Evolutionary conservation across 2,329 filamentous ascomycete species (phyloP), one percentile per base, ranked within the genome.

Genomic region (Nigrospora osmanthi): DNA sequence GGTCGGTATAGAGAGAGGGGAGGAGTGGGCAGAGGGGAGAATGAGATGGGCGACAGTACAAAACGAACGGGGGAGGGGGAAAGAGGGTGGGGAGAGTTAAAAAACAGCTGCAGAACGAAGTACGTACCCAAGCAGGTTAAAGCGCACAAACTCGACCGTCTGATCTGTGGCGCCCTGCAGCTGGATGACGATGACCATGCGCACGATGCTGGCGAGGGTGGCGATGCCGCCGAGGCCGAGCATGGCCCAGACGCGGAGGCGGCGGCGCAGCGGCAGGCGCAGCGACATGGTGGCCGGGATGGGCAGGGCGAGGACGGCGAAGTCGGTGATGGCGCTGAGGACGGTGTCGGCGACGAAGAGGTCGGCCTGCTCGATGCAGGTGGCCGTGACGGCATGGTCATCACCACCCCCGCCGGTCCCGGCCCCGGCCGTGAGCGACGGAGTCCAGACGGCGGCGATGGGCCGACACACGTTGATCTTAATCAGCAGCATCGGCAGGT

Each of bases 91-190:
- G 6, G 19, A 6, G 19, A 6, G 19, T 6, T 6, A 13, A 14
- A 6, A 4, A 17, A 38, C 4, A 11, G 13, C 11, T 6, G 17
- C 17, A n/a, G 17, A 28, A 1, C 5, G 36, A 13, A n/a, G n/a
- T 11, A 35, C 40, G 7, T 31, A 42, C 40, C 40, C 40, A n/a
- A 42, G 40, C 19, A 42, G 28, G 14, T 42, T 42, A 19, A 42
- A 42, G 19, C 33, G 40, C 5, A 42, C 23, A 30, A 42, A 42
- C 6, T 42, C 33, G 33, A 42, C 33, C 10, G 32, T 42, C 33
- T 42, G 32, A 19, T 42, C 40, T 9, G n/a, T 36, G 10, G 33
- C 35, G 13, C 10, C 19, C 14, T 28, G 40, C 33, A 42, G 6
- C 17, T 13, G 13, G 19, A 36, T 36, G 17, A 42, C 40, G 13